Percentiles rank a stretch among this genome's conserved stretches.
These are phyloP conservation scores for Proliferodiscus dingleyae DNA, from an alignment of 2,329 filamentous ascomycete species.

Conservation along the genomic window DNA sequence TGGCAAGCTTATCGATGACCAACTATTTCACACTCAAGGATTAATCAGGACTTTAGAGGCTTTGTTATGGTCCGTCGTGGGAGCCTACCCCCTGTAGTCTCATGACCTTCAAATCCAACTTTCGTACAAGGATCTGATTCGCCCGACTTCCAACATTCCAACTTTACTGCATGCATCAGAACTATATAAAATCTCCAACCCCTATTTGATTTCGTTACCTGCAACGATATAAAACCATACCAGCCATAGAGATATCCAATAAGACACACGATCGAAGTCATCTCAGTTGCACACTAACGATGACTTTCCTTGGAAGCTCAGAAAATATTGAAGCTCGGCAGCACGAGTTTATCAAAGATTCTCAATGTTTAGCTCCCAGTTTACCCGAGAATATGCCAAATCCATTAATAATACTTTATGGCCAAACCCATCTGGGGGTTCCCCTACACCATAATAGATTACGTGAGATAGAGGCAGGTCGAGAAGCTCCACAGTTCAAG, in stretches of 20 bases:
- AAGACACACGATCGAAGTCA: too few relatives aligned
- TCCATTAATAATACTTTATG: not conserved
- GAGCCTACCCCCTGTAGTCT: too few relatives aligned
- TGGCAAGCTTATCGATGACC: too few relatives aligned
- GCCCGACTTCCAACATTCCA: not conserved
- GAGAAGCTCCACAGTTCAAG: not conserved
- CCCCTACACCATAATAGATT: not conserved
- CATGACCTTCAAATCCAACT: too few relatives aligned
- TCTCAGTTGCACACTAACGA: not conserved
- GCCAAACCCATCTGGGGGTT: not conserved
- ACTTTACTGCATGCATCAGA: too few relatives aligned
- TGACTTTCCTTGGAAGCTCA: not conserved
- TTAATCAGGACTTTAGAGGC: too few relatives aligned
- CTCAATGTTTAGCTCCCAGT: not conserved
- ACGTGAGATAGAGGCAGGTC: not conserved
- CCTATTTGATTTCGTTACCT: not conserved
- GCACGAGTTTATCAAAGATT: not conserved
- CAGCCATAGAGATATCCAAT: too few relatives aligned
- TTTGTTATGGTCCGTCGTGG: too few relatives aligned
- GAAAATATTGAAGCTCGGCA: not conserved
- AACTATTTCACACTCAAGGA: too few relatives aligned
- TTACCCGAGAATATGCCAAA: not conserved
- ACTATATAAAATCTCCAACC: too few relatives aligned
- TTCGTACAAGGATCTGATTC: not conserved
- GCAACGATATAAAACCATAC: not conserved